phyloP scores from a whole-genome alignment of 306 rosid genomes.

The Quercus alba region DNA sequence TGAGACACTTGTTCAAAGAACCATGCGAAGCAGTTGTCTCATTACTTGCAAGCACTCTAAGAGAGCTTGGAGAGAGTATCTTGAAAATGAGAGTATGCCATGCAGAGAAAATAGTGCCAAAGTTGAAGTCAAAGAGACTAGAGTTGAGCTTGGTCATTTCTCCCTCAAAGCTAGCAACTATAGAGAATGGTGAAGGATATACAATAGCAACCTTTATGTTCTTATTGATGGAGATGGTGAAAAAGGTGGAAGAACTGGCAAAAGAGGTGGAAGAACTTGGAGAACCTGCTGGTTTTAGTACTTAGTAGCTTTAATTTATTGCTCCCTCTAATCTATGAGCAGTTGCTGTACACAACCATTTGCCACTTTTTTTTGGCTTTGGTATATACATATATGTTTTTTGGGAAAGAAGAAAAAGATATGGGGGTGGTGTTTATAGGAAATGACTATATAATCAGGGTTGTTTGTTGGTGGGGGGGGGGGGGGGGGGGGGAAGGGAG shows the following conservation, averaged over 20 bases:
- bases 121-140: constrained; percentile 47
- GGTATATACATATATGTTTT: background rate
- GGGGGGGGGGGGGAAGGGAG: no score
- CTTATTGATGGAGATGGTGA: constrained; percentile 47
- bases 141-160: constrained; percentile 39
- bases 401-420: background rate
- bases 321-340: background rate
- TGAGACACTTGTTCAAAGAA: constrained; percentile 33
- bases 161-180: constrained; percentile 22
- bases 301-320: background rate
- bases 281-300: constrained; percentile 44
- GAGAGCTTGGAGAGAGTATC: constrained; percentile 71
- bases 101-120: constrained; percentile 24
- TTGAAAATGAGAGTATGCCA: constrained; percentile 53
- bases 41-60: constrained; percentile 35
- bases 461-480: no score
- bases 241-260: constrained; percentile 56
- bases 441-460: background rate
- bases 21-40: constrained; percentile 50
- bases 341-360: background rate
- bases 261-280: constrained; percentile 64
- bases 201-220: constrained; percentile 52
- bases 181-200: constrained; percentile 39
- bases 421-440: background rate
- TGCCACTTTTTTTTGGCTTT: background rate